Evolutionary conservation across 2,329 filamentous ascomycete species (phyloP), one percentile per base, ranked within the genome.

Genomic region (Akanthomyces muscarius): DNA sequence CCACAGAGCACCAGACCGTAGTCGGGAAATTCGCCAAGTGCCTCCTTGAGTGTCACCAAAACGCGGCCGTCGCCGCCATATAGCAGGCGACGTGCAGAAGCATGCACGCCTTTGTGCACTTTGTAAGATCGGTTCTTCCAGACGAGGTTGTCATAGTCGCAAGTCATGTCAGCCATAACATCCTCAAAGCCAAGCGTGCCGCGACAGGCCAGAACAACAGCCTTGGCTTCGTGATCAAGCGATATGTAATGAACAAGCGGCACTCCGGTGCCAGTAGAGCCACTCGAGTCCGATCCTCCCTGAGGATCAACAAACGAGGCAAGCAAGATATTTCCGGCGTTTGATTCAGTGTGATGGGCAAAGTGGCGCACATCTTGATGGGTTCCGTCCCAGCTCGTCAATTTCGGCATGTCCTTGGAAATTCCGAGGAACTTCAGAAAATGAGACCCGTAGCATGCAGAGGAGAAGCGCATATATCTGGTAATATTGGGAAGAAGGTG

Each of bases 121-220:
- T 88, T 86, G 76, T 89, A 90, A 1, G 77, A 76, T 63, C 80
- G 83, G 18, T 86, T 86, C 63, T 85, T 81, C 86, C 89, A 88
- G 5, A 77, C 65, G 11, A 89, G 75, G 61, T 86, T 81, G 67
- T 89, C 87, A 66, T 90, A 91, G 53, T 90, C 88, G 72, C 88
- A 91, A 36, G 88, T 88, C 82, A 91, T 85, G 69, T 91, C 89
- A 0, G 88, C 88, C 42, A 91, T 75, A 28, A 91, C 84, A 69
- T 91, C 89, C 68, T 91, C 88, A 65, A 91, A 90, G 0, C 89
- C 89, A 45, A 90, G 78, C 0, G 89, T 91, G 1, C 89, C 89
- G 44, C 89, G 83, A 57, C 89, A 89, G 1, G 88, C 87, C n/a
- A 91, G 77, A 0, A 91, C 88, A 0, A 91, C 85, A 0, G 89